Evolutionary conservation across 257 asterid species (phyloP), one percentile per base, ranked within the genome.

Genomic region (Capsicum pubescens): DNA sequence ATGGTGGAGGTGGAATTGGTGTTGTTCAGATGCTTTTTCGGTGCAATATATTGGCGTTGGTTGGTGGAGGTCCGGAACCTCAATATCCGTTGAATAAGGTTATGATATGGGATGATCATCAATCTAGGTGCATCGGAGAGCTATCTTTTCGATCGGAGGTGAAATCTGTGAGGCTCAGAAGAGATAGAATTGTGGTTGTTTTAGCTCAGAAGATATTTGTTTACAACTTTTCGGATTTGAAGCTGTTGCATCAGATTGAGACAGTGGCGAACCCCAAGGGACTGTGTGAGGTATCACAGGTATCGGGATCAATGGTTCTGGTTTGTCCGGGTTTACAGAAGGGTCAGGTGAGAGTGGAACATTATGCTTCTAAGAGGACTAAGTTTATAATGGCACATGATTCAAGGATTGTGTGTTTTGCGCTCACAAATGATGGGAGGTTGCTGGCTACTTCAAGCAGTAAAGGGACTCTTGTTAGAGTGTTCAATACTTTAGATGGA

Each of bases 51-150:
- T 88, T 93, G 11, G 97, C 97, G 1, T 63, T 95, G 8, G 98
- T 94, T 10, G 99, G 99, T 26, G 98, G 99, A 4, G 97, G 96
- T 36, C 92, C 94, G 8, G 87, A 91, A 26, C 98, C 98, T 5
- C 97, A 92, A 84, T 95, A 92, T 81, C 93, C 98, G 0, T 74
- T 91, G 55, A 93, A 92, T 79, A 95, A 95, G 89, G 99, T 95
- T 46, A 94, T 95, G 99, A 91, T 95, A 60, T 95, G 99, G 98
- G 98, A 94, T 85, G 98, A 94, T 85, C 93, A 93, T 82, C 94
- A 90, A 78, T 88, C 91, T 42, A 87, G 98, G n/a, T 95, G 99
- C 64, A 92, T 94, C 5, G 99, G 98, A 17, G 99, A 95, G 56
- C 84, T 95, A 0, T 92, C 98, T 3, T 95, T 95, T 77, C 89